A percentile compares a stretch with the other conserved stretches of the same genome.
These are phyloP conservation scores for Calophaca sinica DNA, from an alignment of 306 rosid genomes.

Conservation along the genomic window DNA sequence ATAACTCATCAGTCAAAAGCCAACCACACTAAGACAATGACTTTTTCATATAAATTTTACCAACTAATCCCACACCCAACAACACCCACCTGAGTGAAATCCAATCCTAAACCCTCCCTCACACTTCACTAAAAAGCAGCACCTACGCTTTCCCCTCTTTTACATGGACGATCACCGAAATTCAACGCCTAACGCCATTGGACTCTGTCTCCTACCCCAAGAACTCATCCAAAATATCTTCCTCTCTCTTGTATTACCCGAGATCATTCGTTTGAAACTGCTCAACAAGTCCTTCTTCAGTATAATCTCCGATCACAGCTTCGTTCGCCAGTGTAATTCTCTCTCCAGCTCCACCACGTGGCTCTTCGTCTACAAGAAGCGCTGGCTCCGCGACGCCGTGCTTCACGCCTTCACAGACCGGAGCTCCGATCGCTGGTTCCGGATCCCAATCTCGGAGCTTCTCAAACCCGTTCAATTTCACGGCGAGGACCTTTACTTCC, in stretches of 20 bases:
- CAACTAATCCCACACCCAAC: neutral
- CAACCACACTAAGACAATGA: slow-evolving; percentile 10
- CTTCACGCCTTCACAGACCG: slow-evolving; percentile 68
- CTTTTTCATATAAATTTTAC: slow-evolving; percentile 15
- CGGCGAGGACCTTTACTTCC: slow-evolving; percentile 64
- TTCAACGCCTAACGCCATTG: slow-evolving; percentile 53
- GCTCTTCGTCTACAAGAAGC: slow-evolving; percentile 73
- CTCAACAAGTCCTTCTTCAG: slow-evolving; percentile 45
- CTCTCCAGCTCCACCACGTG: slow-evolving; percentile 61
- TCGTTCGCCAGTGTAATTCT: slow-evolving; percentile 59
- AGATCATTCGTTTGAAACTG: slow-evolving; percentile 43
- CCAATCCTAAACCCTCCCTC: slow-evolving; percentile 13
- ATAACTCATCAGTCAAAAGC: neutral
- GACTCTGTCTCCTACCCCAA: slow-evolving; percentile 65
- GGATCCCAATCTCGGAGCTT: slow-evolving; percentile 55
- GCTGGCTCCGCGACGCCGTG: slow-evolving; percentile 67
- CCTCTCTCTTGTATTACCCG: slow-evolving; percentile 55
- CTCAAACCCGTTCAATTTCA: slow-evolving; percentile 56
- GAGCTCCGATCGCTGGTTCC: slow-evolving; percentile 66
- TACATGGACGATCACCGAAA: slow-evolving; percentile 59
- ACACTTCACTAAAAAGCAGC: neutral
- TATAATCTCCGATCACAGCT: slow-evolving; percentile 53
- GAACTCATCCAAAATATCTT: slow-evolving; percentile 65
- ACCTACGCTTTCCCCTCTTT: neutral
- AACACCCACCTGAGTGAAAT: slow-evolving; percentile 2